Base-by-base conservation (phyloP, 2,329 filamentous ascomycete genomes). In the Sclerotinia subarctica region DNA sequence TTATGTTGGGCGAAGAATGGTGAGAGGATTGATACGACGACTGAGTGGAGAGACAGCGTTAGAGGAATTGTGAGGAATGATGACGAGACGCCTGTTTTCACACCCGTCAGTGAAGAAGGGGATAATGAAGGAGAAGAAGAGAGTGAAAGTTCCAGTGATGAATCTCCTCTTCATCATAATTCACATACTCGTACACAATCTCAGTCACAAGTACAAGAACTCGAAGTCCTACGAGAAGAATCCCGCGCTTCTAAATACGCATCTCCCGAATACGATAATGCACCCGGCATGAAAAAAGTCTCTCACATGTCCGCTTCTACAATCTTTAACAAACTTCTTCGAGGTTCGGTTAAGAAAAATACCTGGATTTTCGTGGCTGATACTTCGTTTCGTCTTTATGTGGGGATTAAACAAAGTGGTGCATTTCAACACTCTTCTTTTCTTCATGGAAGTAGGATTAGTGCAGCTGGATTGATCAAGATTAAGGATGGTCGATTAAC, bases 301-400 rank as follows among this genome's bases (percentile, higher is more conserved):
- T 86, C 85, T 59, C 87, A 93, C 74, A 82, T 93, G 3, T 91
- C 86, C 6, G 86, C 90, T 1, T 86, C 89, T 0, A 89, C 90
- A 0, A 84, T 96, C 4, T 86, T 94, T 77, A 92, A 95, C 78
- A 90, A 91, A 71, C 82, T 96, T 7, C 83, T 95, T 21, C 87
- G 91, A 69, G 90, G 92, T 71, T 89, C 90, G 0, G 90, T 93
- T 51, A 91, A 89, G 78, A 93, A 93, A 71, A 94, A 94, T 75
- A 95, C 91, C 5, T 97, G 94, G 94, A 96, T 97, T 72, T 97
- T 96, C 74, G 93, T 94, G 10, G 90, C 91, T 32, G 93, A 97
- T 78, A 94, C 92, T 1, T 90, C 86, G 1, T 95, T 94, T 77
- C 87, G 91, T 0, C 82, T 97, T 0, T 97, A 96, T 77, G 88